Percentiles rank a stretch among this genome's conserved stretches.
Evolutionary conservation across 306 rosid species (phyloP).

Genomic region (Oemleria cerasiformis): DNA sequence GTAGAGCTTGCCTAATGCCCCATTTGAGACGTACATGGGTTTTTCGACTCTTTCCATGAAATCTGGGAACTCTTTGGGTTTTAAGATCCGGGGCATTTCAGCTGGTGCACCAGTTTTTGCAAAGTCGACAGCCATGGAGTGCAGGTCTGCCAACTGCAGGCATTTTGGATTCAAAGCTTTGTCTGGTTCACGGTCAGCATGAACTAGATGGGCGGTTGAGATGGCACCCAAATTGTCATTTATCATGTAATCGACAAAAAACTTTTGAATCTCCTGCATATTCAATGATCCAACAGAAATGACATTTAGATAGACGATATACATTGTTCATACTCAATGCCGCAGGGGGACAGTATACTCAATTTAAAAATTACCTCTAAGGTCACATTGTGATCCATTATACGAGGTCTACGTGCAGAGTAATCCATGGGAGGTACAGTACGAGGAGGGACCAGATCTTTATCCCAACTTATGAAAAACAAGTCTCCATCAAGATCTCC

Average conservation of each 20-base stretch:
- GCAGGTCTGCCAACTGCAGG: conserved; percentile 70
- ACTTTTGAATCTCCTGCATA: conserved; percentile 78
- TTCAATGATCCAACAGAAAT: conserved; percentile 18
- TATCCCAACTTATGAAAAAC: conserved; percentile 86
- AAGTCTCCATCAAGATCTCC: conserved; percentile 98
- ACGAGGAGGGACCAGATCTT: conserved; percentile 54
- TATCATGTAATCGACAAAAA: conserved; percentile 92
- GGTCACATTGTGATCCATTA: conserved; percentile 77
- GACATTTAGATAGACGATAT: conserved; percentile 8
- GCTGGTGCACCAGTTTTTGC: conserved; percentile 98
- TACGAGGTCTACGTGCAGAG: conserved; percentile 78
- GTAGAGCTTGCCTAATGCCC: conserved; percentile 76
- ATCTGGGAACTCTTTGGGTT: conserved; percentile 80
- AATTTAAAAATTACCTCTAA: conserved; percentile 53
- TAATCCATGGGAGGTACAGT: conserved; percentile 80
- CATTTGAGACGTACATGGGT: conserved; percentile 65
- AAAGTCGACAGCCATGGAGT: conserved; percentile 96
- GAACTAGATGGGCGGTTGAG: conserved; percentile 91
- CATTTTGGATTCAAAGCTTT: conserved; percentile 73
- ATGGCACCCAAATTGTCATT: conserved; percentile 90
- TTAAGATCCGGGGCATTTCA: conserved; percentile 71
- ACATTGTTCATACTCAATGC: not conserved
- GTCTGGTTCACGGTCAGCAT: conserved; percentile 70
- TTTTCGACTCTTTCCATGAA: conserved; percentile 84
- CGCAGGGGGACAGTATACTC: not conserved